Evolutionary conservation across 352 stramenopile genomes (phyloP).

Genomic region (Halophytophthora polymorphica): DNA sequence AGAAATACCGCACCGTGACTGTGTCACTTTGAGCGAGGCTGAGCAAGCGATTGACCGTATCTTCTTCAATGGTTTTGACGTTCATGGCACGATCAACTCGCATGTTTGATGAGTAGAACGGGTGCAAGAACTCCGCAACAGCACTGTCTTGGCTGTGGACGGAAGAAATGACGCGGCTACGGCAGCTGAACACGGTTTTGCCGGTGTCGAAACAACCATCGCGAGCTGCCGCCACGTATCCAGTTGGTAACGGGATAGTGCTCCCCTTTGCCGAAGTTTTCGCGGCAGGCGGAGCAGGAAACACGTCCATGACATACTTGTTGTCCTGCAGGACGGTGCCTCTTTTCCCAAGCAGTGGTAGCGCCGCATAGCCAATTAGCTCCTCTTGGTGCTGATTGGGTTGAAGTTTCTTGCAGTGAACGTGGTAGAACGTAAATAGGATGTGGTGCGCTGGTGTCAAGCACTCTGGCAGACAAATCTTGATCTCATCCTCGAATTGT

Average conservation of each 20-base stretch:
- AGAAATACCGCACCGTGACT: slow-evolving; percentile 47
- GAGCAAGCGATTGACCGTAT: slow-evolving; percentile 28
- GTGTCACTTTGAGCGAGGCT: slow-evolving; percentile 29
- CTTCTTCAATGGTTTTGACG: slow-evolving; percentile 21
- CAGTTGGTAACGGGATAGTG: slow-evolving; percentile 29
- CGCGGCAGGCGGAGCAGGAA: slow-evolving; percentile 16
- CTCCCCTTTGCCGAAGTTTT: slow-evolving; percentile 14
- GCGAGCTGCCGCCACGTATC: slow-evolving; percentile 38
- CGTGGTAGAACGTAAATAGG: slow-evolving; percentile 76
- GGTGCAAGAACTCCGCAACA: slow-evolving; percentile 42
- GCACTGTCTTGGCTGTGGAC: slow-evolving; percentile 52
- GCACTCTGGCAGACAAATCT: slow-evolving; percentile 55
- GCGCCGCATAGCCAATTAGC: slow-evolving; percentile 47
- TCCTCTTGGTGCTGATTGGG: slow-evolving; percentile 60
- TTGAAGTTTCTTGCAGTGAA: slow-evolving; percentile 79
- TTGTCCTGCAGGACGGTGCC: slow-evolving; percentile 51
- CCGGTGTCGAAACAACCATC: slow-evolving; percentile 25
- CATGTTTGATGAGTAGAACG: slow-evolving; percentile 34
- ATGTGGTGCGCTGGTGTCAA: slow-evolving; percentile 53
- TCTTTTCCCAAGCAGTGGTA: slow-evolving; percentile 47
- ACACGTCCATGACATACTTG: slow-evolving; percentile 40
- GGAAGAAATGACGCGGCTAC: slow-evolving; percentile 47
- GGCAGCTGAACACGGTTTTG: slow-evolving; percentile 43
- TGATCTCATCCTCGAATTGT: slow-evolving; percentile 75
- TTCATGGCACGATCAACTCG: neutral